Conservation (phyloP, 768 basidiomycete species). For the Melanogaster broomeanus region DNA sequence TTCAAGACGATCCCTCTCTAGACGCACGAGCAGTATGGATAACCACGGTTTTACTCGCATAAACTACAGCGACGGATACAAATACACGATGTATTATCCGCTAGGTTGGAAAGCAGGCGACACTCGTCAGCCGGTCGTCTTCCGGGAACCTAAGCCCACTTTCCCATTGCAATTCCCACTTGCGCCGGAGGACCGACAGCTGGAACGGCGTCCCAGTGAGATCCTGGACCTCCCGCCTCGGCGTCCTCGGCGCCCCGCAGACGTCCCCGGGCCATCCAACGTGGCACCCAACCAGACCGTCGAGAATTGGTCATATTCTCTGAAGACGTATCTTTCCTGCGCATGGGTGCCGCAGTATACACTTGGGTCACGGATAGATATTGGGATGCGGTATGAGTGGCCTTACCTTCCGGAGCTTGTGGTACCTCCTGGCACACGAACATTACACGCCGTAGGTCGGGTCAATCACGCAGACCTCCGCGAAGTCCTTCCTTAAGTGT, state of each 20-base stretch:
- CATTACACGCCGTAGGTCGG: constrained; percentile 1
- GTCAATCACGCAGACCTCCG: not conserved
- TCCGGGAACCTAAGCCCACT: not conserved
- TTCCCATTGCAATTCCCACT: not conserved
- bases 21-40: not conserved
- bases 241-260: not conserved
- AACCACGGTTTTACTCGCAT: constrained; percentile 14
- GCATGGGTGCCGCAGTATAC: constrained; percentile 14
- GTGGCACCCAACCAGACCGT: not conserved
- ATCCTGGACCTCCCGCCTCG: not conserved
- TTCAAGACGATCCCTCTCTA: not conserved
- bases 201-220: not conserved
- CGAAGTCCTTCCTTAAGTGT: not conserved
- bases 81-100: constrained; percentile 9
- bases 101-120: constrained; percentile 7
- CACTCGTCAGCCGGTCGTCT: not conserved
- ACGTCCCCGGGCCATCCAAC: no score
- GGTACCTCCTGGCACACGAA: constrained; percentile 5
- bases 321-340: constrained; percentile 5
- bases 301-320: constrained; percentile 1
- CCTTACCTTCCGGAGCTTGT: constrained; percentile 1
- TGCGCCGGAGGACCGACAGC: not conserved
- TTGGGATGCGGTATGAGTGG: constrained; percentile 4
- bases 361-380: constrained; percentile 2
- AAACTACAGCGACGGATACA: constrained; percentile 4